Conservation (phyloP, 148 eudicot species). For the Oxyria digyna region DNA sequence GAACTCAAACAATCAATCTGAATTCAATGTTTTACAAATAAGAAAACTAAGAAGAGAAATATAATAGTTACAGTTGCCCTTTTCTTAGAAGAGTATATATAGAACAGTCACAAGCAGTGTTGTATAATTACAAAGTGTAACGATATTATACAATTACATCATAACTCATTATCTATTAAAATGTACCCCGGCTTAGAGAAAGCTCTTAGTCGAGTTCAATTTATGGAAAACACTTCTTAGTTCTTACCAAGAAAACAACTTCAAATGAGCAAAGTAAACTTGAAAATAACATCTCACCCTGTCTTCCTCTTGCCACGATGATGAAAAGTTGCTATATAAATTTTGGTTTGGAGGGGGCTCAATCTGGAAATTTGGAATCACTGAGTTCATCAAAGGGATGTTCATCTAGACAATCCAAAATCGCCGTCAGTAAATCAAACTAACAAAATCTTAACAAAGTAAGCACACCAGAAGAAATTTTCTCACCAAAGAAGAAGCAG, state of each 20-base stretch:
- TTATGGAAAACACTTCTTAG: not conserved
- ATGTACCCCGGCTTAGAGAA: not conserved
- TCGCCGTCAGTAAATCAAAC: not conserved
- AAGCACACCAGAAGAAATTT: not conserved
- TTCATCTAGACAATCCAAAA: slow-evolving; percentile 25
- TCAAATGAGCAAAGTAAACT: not conserved
- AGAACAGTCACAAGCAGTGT: too few relatives aligned
- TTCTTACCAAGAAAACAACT: not conserved
- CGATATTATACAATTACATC: not conserved
- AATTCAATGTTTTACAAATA: not conserved
- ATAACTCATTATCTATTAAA: not conserved
- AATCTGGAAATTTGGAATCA: slow-evolving; percentile 30
- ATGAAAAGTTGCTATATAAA: slow-evolving; percentile 22
- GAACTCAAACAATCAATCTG: too few relatives aligned
- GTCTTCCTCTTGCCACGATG: slow-evolving; percentile 27
- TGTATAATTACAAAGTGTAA: not conserved
- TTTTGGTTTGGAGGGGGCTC: slow-evolving; percentile 98
- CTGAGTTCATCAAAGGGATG: slow-evolving; percentile 25
- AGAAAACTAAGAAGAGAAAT: not conserved
- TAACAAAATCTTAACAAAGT: not conserved
- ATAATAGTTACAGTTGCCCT: not conserved
- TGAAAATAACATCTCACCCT: not conserved
- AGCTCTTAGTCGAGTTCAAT: not conserved
- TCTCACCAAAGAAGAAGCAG: slow-evolving; percentile 35
- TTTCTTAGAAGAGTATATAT: not conserved